Percentiles rank a stretch among this genome's conserved stretches.
Conservation (phyloP, 2,329 filamentous ascomycete genomes). For the Macrophomina phaseolina region DNA sequence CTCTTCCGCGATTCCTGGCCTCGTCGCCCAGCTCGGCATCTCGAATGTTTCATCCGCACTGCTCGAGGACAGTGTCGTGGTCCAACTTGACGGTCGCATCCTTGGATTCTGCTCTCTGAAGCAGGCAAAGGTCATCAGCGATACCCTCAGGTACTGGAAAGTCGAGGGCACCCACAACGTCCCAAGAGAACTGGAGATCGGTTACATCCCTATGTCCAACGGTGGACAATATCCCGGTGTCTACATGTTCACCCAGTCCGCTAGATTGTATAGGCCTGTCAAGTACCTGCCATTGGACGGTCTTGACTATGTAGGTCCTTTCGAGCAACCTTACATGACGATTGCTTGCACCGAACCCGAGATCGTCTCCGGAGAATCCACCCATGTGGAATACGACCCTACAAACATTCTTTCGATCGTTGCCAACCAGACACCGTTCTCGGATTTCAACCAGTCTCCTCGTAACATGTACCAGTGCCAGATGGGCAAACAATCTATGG, state of each 20-base stretch:
- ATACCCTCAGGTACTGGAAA: slow-evolving; percentile 94
- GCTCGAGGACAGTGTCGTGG: slow-evolving; percentile 80
- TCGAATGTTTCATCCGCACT: slow-evolving; percentile 77
- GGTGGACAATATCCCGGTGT: slow-evolving; percentile 96
- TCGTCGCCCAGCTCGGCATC: slow-evolving; percentile 81
- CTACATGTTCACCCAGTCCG: slow-evolving; percentile 86
- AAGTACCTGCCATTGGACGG: slow-evolving; percentile 89
- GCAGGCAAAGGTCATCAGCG: slow-evolving; percentile 79
- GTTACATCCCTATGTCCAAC: slow-evolving; percentile 84
- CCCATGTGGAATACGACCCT: slow-evolving; percentile 91
- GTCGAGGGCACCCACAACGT: slow-evolving; percentile 83
- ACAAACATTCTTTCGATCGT: slow-evolving; percentile 98
- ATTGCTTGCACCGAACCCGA: slow-evolving; percentile 92
- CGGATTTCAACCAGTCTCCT: slow-evolving; percentile 97
- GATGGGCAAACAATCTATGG: slow-evolving; percentile 99
- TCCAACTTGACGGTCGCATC: slow-evolving; percentile 89
- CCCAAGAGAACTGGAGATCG: slow-evolving; percentile 85
- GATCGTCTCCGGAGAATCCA: slow-evolving; percentile 84
- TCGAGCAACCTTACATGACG: slow-evolving; percentile 98
- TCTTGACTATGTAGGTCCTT: slow-evolving; percentile 86
- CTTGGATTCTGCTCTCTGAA: slow-evolving; percentile 88
- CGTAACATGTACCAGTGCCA: slow-evolving; percentile 99
- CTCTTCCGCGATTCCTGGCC: slow-evolving; percentile 72
- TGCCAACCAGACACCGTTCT: slow-evolving; percentile 98
- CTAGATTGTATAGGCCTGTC: slow-evolving; percentile 88